Conservation (phyloP, 1,284 basidiomycete species). For the Anthracocystis walkeri region DNA sequence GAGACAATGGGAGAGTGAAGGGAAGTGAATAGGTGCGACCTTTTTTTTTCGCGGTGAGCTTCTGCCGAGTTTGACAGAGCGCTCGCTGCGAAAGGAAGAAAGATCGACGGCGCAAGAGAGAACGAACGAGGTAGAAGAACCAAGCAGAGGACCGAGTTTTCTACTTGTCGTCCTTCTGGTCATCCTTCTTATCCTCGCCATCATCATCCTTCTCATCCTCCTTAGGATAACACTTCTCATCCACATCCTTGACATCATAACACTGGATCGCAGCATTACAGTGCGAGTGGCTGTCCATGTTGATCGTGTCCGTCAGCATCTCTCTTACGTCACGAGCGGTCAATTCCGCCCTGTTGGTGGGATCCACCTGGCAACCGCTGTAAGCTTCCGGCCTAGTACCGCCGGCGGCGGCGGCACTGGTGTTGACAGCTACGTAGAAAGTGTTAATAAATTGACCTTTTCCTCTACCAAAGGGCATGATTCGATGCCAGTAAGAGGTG, state of each 20-base stretch:
- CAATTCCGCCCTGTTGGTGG: not conserved
- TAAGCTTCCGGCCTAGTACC: not conserved
- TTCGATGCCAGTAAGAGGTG: conserved; percentile 1
- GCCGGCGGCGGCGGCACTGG: not conserved
- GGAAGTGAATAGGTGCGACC: no score
- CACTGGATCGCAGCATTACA: conserved; percentile 20
- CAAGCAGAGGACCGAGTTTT: not conserved
- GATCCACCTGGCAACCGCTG: no score
- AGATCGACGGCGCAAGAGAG: no score
- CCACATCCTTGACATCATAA: conserved; percentile 7
- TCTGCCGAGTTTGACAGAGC: no score
- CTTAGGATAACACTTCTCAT: conserved; percentile 19
- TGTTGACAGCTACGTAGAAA: conserved; percentile 3
- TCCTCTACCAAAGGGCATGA: not conserved
- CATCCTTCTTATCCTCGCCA: no score
- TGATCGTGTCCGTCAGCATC: conserved; percentile 8
- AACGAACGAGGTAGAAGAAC: no score
- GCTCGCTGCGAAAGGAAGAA: no score
- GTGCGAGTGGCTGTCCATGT: conserved; percentile 1
- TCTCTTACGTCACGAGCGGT: conserved; percentile 8
- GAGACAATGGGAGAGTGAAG: no score
- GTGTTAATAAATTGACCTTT: conserved; percentile 13
- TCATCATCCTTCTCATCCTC: no score
- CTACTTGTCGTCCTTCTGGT: not conserved
- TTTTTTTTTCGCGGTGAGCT: no score